A percentile compares a stretch with the other conserved stretches of the same genome.
phyloP scores from a whole-genome alignment of 2,329 filamentous ascomycete species.

The Colletotrichum godetiae region DNA sequence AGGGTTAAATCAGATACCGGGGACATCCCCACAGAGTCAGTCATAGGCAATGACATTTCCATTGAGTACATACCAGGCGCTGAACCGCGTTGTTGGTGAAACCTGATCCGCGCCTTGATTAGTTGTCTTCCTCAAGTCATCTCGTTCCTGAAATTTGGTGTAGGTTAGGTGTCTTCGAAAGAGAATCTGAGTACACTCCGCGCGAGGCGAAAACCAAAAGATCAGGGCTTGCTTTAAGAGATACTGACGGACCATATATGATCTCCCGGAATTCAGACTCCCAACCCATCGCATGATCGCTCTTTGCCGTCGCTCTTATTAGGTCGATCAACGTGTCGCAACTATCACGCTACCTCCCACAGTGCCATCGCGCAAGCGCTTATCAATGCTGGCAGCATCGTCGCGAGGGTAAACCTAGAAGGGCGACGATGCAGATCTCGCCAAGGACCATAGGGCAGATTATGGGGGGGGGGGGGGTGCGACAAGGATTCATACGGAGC shows the following conservation, averaged over 20 bases:
- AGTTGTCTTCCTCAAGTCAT: too few relatives aligned
- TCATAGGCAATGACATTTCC: not conserved
- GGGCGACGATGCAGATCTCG: not conserved
- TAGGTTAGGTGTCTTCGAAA: too few relatives aligned
- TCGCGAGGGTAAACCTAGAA: too few relatives aligned
- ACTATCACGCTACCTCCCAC: not conserved
- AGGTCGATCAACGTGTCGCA: not conserved
- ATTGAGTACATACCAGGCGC: not conserved
- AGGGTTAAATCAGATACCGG: constrained; percentile 6
- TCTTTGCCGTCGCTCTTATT: not conserved
- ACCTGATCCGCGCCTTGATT: too few relatives aligned
- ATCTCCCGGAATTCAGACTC: too few relatives aligned
- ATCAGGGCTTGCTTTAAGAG: not conserved
- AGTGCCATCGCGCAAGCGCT: not conserved
- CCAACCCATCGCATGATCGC: too few relatives aligned
- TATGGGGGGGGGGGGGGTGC: too few relatives aligned
- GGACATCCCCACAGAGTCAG: not conserved
- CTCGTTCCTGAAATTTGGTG: too few relatives aligned
- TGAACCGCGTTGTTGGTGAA: not conserved
- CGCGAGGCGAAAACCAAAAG: not conserved
- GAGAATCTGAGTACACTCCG: accelerated
- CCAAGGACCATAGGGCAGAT: not conserved
- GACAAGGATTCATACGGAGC: too few relatives aligned
- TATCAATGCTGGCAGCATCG: not conserved
- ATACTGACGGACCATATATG: too few relatives aligned